These are phyloP conservation scores for Leucocoprinus birnbaumii DNA, from an alignment of 768 basidiomycete species.

Conservation along the genomic window DNA sequence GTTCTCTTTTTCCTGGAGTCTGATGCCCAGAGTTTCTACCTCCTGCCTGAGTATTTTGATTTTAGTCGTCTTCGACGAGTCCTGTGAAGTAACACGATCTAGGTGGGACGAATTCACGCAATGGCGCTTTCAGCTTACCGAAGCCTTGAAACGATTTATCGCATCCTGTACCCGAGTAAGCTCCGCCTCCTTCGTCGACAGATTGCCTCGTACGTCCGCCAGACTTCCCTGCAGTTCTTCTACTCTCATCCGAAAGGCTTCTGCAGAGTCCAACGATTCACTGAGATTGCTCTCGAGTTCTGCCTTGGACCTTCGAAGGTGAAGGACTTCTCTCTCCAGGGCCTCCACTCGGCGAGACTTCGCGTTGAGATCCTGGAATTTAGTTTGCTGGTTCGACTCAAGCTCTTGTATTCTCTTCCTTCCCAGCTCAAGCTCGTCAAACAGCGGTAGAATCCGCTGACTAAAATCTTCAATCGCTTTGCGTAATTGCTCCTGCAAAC, in stretches of 20 bases:
- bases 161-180: constrained; percentile 12
- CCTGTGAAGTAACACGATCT: neutral
- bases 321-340: constrained; percentile 9
- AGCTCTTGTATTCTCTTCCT: constrained; percentile 25
- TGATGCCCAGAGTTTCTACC: constrained; percentile 22
- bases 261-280: constrained; percentile 7
- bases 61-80: neutral
- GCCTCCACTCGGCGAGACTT: constrained; percentile 16
- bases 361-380: constrained; percentile 11
- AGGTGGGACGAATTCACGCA: neutral
- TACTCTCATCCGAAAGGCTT: constrained; percentile 12
- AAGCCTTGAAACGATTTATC: neutral
- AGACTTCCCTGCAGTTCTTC: constrained; percentile 3
- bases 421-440: constrained; percentile 26
- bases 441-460: constrained; percentile 37
- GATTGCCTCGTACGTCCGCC: constrained; percentile 6
- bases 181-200: constrained; percentile 16
- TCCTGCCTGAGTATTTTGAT: constrained; percentile 19
- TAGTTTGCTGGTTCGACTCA: neutral
- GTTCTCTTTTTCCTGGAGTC: neutral
- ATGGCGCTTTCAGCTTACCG: neutral
- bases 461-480: constrained; percentile 37
- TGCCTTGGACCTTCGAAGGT: constrained; percentile 3
- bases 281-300: constrained; percentile 19
- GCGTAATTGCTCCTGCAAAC: constrained; percentile 27